Base-by-base conservation (phyloP, 352 stramenopile species). In the Phytophthora fragariaefolia region DNA sequence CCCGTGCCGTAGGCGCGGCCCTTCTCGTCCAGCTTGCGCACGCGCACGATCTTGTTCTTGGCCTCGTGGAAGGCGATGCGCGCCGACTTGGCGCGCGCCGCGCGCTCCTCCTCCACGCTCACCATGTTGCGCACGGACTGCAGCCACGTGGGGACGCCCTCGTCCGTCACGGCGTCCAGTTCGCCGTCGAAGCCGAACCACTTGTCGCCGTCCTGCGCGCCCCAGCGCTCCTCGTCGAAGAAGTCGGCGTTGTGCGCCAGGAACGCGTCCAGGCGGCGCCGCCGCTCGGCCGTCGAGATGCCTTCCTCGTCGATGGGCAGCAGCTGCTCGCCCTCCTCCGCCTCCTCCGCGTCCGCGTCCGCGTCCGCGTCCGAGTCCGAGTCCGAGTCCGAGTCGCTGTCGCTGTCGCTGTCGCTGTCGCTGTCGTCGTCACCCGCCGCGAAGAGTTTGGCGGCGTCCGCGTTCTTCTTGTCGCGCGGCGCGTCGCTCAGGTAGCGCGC, bases 1-100 rank as follows among this genome's bases (percentile, higher is more conserved):
- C 95, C 95, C 27, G 93, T 95, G 55, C 92, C 95, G 74, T 98
- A 96, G 38, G 89, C 86, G 43, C 89, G 89, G 26, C 86, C 89
- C 51, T 90, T 69, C 49, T 85, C 82, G 70, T 96, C 89, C 27
- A 93, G 69, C 66, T 90, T 85, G 49, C 76, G 75, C 42, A 86
- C 63, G 42, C 88, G 88, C 64, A 86, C 68, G 9, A 93, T 74
- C 69, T 91, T 91, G 73, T 83, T 91, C 64, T 84, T 89, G 52
- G 85, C 85, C 45, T 92, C 74, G 50, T 89, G 83, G 63, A 90
- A 80, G 17, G 79, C 79, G 40, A 82, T 74, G 38, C 85, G 82
- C 10, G 79, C 80, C 28, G 85, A 71, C 74, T 94, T 92, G 58
- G 77, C 83, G 45, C 83, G 85, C 58, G 80, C 80, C 43, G 79